Conservation (phyloP, 345 rosid species). For the Hibiscus syriacus region DNA sequence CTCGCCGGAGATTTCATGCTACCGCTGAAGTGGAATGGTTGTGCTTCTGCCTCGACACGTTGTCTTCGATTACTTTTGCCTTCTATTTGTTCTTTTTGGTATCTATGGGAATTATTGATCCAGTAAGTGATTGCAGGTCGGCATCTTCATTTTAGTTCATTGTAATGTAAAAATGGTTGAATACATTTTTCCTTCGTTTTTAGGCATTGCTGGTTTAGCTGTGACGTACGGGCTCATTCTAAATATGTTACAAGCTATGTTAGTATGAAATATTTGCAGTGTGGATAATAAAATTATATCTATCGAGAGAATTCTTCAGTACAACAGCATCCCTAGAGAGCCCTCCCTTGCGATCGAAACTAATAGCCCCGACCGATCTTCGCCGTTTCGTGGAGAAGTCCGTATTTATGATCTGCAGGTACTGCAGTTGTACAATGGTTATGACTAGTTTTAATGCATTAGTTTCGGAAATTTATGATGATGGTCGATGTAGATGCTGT, state of each 20-base stretch:
- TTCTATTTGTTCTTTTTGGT: conserved; percentile 61
- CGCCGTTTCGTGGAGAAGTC: conserved; percentile 61
- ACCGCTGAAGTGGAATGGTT: conserved; percentile 82
- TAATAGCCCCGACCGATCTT: conserved; percentile 35
- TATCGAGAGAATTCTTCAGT: conserved; percentile 63
- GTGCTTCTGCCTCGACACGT: conserved; percentile 63
- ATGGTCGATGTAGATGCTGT: conserved; percentile 27
- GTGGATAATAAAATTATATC: conserved; percentile 75
- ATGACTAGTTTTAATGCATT: not conserved
- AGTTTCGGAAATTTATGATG: not conserved
- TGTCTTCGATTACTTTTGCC: conserved; percentile 61
- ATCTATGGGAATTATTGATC: conserved; percentile 58
- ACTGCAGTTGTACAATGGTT: not conserved
- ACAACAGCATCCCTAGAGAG: conserved; percentile 45
- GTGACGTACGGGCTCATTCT: conserved; percentile 81
- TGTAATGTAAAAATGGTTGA: not conserved
- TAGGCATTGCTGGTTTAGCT: conserved; percentile 79
- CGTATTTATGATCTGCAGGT: conserved; percentile 42
- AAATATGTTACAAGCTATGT: conserved; percentile 52
- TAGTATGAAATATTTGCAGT: conserved; percentile 62
- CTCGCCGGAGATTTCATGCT: conserved; percentile 53
- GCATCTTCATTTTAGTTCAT: not conserved
- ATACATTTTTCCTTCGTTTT: not conserved
- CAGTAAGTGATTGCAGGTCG: conserved; percentile 29
- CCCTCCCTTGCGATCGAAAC: conserved; percentile 54